Conservation (phyloP, 371 early-diverging fungal genomes). For the Syncephalastrum sp. region DNA sequence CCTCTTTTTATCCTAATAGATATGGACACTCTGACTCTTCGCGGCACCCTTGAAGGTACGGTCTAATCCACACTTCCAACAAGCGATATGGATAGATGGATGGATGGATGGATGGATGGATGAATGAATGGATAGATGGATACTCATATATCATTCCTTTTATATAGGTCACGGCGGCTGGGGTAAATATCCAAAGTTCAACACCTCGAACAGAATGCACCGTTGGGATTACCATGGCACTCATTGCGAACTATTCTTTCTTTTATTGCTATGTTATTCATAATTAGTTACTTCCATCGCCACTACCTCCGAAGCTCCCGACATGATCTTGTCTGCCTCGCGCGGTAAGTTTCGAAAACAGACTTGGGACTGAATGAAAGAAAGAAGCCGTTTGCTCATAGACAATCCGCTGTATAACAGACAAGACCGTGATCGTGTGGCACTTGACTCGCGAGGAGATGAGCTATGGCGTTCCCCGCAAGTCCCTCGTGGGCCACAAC, state of each 20-base stretch:
- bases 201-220: conserved; percentile 3
- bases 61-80: not conserved
- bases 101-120: conserved; percentile 19
- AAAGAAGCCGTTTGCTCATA: not conserved
- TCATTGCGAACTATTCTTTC: conserved; percentile 1
- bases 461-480: conserved; percentile 90
- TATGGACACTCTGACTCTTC: conserved; percentile 50
- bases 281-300: conserved; percentile 85
- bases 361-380: not conserved
- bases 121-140: conserved; percentile 13
- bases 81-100: conserved; percentile 7
- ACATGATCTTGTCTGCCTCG: conserved; percentile 90
- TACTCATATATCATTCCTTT: not conserved
- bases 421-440: conserved; percentile 98
- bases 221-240: not conserved
- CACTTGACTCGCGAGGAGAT: conserved; percentile 86
- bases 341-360: conserved; percentile 65
- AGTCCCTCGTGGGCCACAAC: conserved; percentile 94
- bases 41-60: conserved; percentile 40
- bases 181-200: conserved; percentile 21
- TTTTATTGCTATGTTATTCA: not conserved
- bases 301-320: conserved; percentile 89
- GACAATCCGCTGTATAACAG: conserved; percentile 31
- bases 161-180: conserved; percentile 34
- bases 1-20: conserved; percentile 18